phyloP scores from a whole-genome alignment of 1,139 yeast genomes.

The Pichia sp. region DNA sequence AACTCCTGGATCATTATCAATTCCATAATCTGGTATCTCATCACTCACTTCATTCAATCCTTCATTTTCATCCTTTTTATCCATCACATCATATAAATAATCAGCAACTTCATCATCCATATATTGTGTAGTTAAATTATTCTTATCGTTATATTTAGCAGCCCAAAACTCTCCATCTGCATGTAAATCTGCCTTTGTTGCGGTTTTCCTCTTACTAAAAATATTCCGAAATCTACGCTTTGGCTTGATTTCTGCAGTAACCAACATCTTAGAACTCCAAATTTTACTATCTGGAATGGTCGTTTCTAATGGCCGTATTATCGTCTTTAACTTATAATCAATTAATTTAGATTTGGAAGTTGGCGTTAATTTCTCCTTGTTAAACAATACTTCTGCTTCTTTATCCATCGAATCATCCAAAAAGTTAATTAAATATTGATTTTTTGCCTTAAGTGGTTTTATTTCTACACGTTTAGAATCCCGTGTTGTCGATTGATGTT shows the following conservation, averaged over 20 bases:
- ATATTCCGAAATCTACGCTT: slow-evolving; percentile 13
- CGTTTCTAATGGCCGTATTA: slow-evolving; percentile 22
- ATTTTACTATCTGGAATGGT: slow-evolving; percentile 70
- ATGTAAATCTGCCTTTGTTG: neutral
- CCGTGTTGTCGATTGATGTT: neutral
- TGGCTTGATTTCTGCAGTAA: slow-evolving; percentile 68
- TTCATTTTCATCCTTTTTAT: slow-evolving; percentile 21
- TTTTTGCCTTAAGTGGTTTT: neutral
- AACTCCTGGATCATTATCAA: slow-evolving; percentile 21
- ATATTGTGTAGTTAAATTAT: slow-evolving; percentile 14
- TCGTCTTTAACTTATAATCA: neutral
- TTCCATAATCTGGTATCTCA: slow-evolving; percentile 15
- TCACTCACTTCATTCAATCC: slow-evolving; percentile 10
- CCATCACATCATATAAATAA: slow-evolving; percentile 23
- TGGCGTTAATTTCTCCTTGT: slow-evolving; percentile 24
- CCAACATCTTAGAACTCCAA: slow-evolving; percentile 63
- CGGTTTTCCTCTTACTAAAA: slow-evolving; percentile 10
- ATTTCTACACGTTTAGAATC: neutral
- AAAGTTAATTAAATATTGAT: slow-evolving; percentile 28
- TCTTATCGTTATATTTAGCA: slow-evolving; percentile 46
- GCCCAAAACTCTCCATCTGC: slow-evolving; percentile 73
- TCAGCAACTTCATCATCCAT: slow-evolving; percentile 24
- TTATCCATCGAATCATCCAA: slow-evolving; percentile 43
- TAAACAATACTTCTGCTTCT: slow-evolving; percentile 40
- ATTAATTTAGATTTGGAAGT: neutral